Conservation (phyloP, 768 basidiomycete species). For the Sporobolomyces phaffii region DNA sequence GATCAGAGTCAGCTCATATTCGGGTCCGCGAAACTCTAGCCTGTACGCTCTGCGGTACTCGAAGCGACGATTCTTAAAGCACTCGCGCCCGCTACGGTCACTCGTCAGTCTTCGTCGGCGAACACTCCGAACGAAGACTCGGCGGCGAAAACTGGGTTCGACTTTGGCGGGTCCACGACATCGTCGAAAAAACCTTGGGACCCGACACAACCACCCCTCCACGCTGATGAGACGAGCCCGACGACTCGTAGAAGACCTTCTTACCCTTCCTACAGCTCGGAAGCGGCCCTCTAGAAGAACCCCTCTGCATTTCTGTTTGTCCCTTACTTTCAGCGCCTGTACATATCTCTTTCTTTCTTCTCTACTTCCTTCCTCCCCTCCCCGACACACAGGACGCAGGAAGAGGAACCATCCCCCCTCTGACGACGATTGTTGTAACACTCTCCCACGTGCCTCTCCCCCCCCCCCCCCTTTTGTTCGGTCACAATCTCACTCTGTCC, state of each 20-base stretch:
- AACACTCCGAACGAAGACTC: not conserved
- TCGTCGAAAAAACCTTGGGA: not conserved
- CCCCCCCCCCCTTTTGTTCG: too few relatives aligned
- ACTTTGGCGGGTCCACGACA: slow-evolving; percentile 2
- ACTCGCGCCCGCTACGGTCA: not conserved
- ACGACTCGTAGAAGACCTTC: not conserved
- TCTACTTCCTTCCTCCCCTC: not conserved
- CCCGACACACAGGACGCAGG: too few relatives aligned
- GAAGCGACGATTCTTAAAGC: slow-evolving; percentile 16
- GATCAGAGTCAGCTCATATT: too few relatives aligned
- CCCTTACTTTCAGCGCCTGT: not conserved
- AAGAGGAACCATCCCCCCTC: too few relatives aligned
- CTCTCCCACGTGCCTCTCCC: too few relatives aligned
- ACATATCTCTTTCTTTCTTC: not conserved
- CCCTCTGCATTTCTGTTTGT: not conserved
- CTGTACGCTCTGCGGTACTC: slow-evolving; percentile 28
- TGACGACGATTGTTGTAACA: too few relatives aligned
- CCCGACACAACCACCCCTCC: not conserved
- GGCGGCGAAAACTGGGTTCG: not conserved
- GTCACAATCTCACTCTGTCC: not conserved
- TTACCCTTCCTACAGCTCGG: slow-evolving; percentile 4
- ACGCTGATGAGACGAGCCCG: not conserved
- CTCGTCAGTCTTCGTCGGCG: not conserved
- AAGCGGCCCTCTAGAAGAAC: slow-evolving; percentile 1
- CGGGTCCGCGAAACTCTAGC: too few relatives aligned